Evolutionary conservation across 371 early-diverging fungal species (phyloP), one percentile per base, ranked within the genome.

Genomic region (Phascolomyces articulosus): DNA sequence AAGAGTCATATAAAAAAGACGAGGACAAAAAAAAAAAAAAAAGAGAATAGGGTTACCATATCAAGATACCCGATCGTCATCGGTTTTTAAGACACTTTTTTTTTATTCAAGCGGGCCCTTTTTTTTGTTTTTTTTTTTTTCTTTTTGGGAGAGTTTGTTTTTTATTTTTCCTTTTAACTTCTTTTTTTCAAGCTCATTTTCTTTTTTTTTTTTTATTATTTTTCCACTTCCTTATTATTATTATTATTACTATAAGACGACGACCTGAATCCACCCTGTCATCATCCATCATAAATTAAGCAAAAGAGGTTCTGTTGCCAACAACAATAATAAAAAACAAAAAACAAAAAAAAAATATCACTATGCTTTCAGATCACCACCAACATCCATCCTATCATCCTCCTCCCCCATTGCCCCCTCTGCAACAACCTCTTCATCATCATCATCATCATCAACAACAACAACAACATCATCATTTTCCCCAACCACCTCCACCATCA

Each of bases 101-200:
- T n/a, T n/a, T n/a, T 11, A 34, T 34, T 34, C 44, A 44, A 44
- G 44, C 44, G 44, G 44, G 51, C 9, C 51, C 21, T 51, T 23
- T 20, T 51, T 51, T 51, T 51, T 24, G 23, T 40, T 58, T 40
- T 58, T 40, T 41, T 41, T 24, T 40, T 58, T 41, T 58, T 38
- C 69, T 49, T 24, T 61, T 53, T 49, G 62, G 64, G 49, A 57
- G 38, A 51, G 56, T 61, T 69, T 60, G 38, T 68, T 71, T 31
- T 63, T 58, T 62, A 49, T 57, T 68, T 23, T 63, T 48, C 38
- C 62, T 64, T 41, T 59, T 59, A 29, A 58, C 60, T 26, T 67
- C 69, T 21, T 72, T 74, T 59, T 68, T 71, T 55, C 62, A 57
- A 40, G n/a, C n/a, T n/a, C n/a, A 58, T 55, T 20, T 44, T 40